A percentile compares a stretch with the other conserved stretches of the same genome.
These are phyloP conservation scores for Parathielavia hyrcaniae DNA, from an alignment of 495 filamentous ascomycete species.

Conservation along the genomic window DNA sequence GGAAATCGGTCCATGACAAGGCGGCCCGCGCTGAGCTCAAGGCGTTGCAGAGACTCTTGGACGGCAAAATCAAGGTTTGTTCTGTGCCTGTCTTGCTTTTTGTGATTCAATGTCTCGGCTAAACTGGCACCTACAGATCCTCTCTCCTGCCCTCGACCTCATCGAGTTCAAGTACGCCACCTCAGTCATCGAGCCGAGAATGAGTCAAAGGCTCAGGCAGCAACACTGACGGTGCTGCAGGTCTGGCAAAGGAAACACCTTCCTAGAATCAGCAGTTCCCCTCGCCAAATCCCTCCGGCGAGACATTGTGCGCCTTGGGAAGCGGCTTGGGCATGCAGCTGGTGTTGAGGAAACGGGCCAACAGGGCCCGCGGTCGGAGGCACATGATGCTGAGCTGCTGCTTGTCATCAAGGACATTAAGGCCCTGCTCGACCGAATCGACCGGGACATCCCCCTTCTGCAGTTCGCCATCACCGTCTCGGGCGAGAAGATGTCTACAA, in stretches of 20 bases:
- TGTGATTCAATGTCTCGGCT: slow-evolving; percentile 1
- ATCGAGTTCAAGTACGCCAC: slow-evolving; percentile 78
- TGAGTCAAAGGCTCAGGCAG: slow-evolving; percentile 6
- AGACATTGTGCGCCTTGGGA: slow-evolving; percentile 80
- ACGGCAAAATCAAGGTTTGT: slow-evolving; percentile 77
- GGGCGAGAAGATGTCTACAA: slow-evolving; percentile 75
- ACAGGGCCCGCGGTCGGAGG: slow-evolving; percentile 26
- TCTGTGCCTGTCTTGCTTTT: neutral
- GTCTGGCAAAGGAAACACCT: slow-evolving; percentile 89
- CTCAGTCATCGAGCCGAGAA: too few relatives aligned
- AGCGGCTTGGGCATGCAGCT: slow-evolving; percentile 64
- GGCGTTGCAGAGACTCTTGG: slow-evolving; percentile 63
- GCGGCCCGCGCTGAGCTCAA: slow-evolving; percentile 61
- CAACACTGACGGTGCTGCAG: slow-evolving; percentile 35
- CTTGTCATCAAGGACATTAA: slow-evolving; percentile 70
- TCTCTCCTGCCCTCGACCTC: slow-evolving; percentile 87
- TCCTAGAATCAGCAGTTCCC: slow-evolving; percentile 80
- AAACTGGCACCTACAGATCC: slow-evolving; percentile 52
- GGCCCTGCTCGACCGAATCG: slow-evolving; percentile 68
- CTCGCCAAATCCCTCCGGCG: slow-evolving; percentile 81
- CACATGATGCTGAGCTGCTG: slow-evolving; percentile 55
- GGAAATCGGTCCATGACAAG: slow-evolving; percentile 64
- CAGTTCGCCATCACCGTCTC: slow-evolving; percentile 95
- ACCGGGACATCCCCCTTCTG: slow-evolving; percentile 89
- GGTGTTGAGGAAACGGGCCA: slow-evolving; percentile 56